phyloP scores from a whole-genome alignment of 805 yeast genomes.

The Blastobotrys robertii region DNA sequence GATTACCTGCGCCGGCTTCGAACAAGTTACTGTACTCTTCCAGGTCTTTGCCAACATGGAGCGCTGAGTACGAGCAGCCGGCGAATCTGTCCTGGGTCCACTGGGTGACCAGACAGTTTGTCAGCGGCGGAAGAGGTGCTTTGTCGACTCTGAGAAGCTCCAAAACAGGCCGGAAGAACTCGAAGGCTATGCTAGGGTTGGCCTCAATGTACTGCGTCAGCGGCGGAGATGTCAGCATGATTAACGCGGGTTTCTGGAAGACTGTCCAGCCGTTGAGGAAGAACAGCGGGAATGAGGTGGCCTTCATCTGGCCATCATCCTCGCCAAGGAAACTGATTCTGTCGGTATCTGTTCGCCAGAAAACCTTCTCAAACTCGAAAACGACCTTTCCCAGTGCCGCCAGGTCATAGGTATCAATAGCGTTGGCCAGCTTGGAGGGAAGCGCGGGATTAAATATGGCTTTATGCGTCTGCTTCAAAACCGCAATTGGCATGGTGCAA shows the following conservation, averaged over 20 bases:
- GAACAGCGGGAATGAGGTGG: slow-evolving; percentile 28
- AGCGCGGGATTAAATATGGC: slow-evolving; percentile 49
- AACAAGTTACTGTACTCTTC: neutral
- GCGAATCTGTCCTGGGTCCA: slow-evolving; percentile 70
- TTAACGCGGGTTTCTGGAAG: slow-evolving; percentile 42
- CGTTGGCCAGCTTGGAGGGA: slow-evolving; percentile 31
- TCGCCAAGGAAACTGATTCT: slow-evolving; percentile 34
- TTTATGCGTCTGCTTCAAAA: slow-evolving; percentile 38
- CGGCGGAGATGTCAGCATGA: slow-evolving; percentile 64
- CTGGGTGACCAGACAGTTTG: slow-evolving; percentile 35
- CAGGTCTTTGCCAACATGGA: slow-evolving; percentile 40
- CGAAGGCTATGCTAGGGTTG: slow-evolving; percentile 46
- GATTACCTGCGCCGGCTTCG: slow-evolving; percentile 40
- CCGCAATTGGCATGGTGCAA: slow-evolving; percentile 71
- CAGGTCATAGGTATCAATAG: slow-evolving; percentile 43
- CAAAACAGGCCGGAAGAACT: slow-evolving; percentile 44
- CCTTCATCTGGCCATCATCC: slow-evolving; percentile 7
- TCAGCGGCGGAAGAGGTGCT: slow-evolving; percentile 30
- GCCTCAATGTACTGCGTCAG: slow-evolving; percentile 50
- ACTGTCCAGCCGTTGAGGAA: slow-evolving; percentile 50
- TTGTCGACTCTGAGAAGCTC: slow-evolving; percentile 21
- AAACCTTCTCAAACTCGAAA: slow-evolving; percentile 51
- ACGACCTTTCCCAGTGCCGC: slow-evolving; percentile 69
- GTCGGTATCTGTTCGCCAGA: slow-evolving; percentile 50
- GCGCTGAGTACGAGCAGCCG: slow-evolving; percentile 70